Evolutionary conservation across 208 protist genomes (phyloP).

Genomic region (Wallacemonas sp.): DNA sequence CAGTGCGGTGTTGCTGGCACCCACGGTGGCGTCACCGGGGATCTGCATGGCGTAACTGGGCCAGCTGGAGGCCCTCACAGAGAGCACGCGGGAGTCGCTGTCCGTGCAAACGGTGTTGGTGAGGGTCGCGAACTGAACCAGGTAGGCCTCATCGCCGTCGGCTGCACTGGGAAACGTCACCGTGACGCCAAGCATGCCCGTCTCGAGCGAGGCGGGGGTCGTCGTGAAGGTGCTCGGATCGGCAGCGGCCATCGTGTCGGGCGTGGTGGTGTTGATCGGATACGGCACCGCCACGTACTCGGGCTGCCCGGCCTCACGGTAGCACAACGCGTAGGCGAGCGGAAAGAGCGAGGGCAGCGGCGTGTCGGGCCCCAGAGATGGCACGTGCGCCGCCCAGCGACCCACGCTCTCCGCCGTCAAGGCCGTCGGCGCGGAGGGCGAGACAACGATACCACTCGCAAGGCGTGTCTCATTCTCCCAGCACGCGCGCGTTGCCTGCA

Average conservation of each 20-base stretch:
- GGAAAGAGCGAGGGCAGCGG: constrained; percentile 54
- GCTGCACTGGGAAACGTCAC: constrained; percentile 54
- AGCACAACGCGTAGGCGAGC: constrained; percentile 70
- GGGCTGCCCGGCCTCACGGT: constrained; percentile 58
- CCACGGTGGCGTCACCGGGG: constrained; percentile 22
- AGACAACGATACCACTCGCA: constrained; percentile 31
- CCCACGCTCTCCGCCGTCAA: constrained; percentile 13
- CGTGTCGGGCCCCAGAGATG: constrained; percentile 74
- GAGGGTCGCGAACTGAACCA: constrained; percentile 58
- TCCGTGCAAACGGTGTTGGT: constrained; percentile 76
- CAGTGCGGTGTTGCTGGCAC: constrained; percentile 44
- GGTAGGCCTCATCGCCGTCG: constrained; percentile 66
- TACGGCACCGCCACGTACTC: constrained; percentile 82
- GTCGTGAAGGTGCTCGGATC: constrained; percentile 62
- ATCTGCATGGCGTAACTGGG: constrained; percentile 64
- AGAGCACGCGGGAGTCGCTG: constrained; percentile 29
- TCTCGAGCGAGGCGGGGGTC: constrained; percentile 34
- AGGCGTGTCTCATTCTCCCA: constrained; percentile 59
- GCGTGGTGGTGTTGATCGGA: constrained; percentile 12
- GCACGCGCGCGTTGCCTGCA: constrained; percentile 47
- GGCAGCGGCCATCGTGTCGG: constrained; percentile 22
- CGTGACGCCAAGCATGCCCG: constrained; percentile 50
- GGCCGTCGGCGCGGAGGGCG: constrained; percentile 19
- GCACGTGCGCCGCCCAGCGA: constrained; percentile 66
- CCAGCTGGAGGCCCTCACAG: constrained; percentile 26